phyloP scores from a whole-genome alignment of 371 early-diverging fungal genomes.

The Rhizopus sp. region DNA sequence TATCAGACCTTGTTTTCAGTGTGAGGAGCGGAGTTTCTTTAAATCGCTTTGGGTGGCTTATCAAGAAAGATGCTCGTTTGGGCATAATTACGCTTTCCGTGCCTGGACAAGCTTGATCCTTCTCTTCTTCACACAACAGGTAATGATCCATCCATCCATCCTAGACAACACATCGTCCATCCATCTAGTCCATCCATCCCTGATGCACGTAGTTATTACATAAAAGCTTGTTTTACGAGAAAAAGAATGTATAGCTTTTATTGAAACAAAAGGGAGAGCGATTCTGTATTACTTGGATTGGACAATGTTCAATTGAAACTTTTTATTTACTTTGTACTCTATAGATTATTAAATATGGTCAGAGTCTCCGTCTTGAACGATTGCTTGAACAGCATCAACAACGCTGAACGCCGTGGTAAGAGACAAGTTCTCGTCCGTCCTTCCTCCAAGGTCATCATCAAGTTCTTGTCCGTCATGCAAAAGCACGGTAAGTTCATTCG shows the following conservation, averaged over 20 bases:
- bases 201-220: background rate
- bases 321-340: background rate
- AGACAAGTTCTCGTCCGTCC: constrained; percentile 97
- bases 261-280: background rate
- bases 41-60: too few species aligned
- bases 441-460: constrained; percentile 96
- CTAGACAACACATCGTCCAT: background rate
- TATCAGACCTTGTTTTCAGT: too few species aligned
- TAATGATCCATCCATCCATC: constrained; percentile 3
- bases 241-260: constrained; percentile 12
- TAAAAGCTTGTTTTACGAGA: background rate
- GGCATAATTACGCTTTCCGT: too few species aligned
- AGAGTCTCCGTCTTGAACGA: constrained; percentile 74
- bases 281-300: constrained; percentile 11
- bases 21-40: too few species aligned
- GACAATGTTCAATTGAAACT: background rate
- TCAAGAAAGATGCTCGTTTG: too few species aligned
- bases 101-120: background rate
- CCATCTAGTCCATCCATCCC: constrained; percentile 6
- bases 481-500: constrained; percentile 80
- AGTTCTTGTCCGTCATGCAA: constrained; percentile 99
- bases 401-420: constrained; percentile 98
- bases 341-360: constrained; percentile 34
- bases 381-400: constrained; percentile 98
- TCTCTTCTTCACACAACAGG: constrained; percentile 5